These are phyloP conservation scores for Globisporangium paddicum DNA, from an alignment of 352 stramenopile species.

Conservation along the genomic window DNA sequence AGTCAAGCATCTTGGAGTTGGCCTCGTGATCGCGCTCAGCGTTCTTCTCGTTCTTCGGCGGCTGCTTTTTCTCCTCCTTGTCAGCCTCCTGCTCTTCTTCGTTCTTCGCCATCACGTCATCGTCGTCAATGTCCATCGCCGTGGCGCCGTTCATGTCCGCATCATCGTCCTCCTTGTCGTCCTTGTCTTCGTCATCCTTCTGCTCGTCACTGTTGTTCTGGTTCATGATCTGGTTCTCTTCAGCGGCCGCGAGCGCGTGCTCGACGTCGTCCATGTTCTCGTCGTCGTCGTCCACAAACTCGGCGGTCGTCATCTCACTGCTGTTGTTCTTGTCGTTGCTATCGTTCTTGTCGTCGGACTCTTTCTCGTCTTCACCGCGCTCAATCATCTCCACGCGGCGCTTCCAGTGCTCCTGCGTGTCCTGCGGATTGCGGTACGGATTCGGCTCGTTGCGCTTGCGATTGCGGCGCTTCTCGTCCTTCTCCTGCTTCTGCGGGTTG, in stretches of 20 bases:
- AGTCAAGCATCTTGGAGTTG: conserved; percentile 16
- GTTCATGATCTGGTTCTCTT: conserved; percentile 69
- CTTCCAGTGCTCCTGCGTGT: conserved; percentile 97
- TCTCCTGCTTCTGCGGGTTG: conserved; percentile 33
- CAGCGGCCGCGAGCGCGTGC: conserved; percentile 54
- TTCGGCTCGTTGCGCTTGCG: conserved; percentile 87
- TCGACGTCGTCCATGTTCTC: conserved; percentile 60
- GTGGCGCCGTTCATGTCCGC: conserved; percentile 31
- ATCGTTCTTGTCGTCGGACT: conserved; percentile 16
- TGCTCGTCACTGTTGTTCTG: conserved; percentile 42
- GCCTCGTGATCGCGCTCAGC: conserved; percentile 17
- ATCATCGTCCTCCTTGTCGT: conserved; percentile 33
- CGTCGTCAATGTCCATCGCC: conserved; percentile 67
- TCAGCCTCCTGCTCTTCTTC: conserved; percentile 17
- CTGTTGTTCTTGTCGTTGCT: conserved; percentile 41
- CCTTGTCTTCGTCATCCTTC: conserved; percentile 47
- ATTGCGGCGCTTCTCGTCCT: conserved; percentile 74
- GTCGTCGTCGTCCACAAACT: conserved; percentile 66
- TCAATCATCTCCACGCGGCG: conserved; percentile 91
- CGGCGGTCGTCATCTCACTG: conserved; percentile 43
- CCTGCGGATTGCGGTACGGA: conserved; percentile 93
- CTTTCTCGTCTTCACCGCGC: conserved; percentile 27
- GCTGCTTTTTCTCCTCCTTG: conserved; percentile 21
- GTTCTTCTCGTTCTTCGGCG: conserved; percentile 24
- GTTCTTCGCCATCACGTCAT: conserved; percentile 38